Percentiles rank a stretch among this genome's conserved stretches.
Conservation (phyloP, 2,329 filamentous ascomycete species). For the Neoascochyta sp. region DNA sequence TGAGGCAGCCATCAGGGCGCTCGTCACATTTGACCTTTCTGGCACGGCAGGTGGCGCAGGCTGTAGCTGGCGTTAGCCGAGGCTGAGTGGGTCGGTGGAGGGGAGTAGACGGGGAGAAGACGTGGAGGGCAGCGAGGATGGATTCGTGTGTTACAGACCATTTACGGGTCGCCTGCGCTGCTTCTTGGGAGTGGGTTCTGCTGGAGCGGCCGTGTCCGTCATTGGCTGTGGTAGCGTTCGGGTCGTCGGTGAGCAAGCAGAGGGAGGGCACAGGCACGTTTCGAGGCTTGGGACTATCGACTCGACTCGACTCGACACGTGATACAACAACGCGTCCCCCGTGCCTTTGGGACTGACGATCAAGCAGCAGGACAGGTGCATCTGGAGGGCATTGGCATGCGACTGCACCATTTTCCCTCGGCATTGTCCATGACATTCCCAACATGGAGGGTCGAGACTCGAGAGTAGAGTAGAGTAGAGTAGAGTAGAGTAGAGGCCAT, state of each 20-base stretch:
- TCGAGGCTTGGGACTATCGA: too few relatives aligned
- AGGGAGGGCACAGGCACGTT: too few relatives aligned
- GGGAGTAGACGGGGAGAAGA: conserved; percentile 1
- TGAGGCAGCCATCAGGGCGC: conserved; percentile 28
- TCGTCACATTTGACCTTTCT: conserved; percentile 33
- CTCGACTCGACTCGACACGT: too few relatives aligned
- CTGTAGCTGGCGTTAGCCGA: conserved; percentile 10
- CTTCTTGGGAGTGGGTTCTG: conserved; percentile 16
- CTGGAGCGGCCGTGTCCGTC: conserved; percentile 5
- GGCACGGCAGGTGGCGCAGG: conserved; percentile 19
- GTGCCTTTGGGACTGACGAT: too few relatives aligned
- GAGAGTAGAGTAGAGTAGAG: too few relatives aligned
- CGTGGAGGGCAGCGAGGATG: background rate
- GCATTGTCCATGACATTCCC: too few relatives aligned
- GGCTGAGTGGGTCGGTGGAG: background rate
- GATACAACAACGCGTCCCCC: too few relatives aligned
- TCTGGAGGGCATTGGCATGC: too few relatives aligned
- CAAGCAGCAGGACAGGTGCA: too few relatives aligned
- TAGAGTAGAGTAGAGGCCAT: too few relatives aligned
- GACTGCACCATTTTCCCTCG: too few relatives aligned
- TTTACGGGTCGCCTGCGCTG: conserved; percentile 26
- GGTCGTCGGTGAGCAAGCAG: conserved; percentile 8
- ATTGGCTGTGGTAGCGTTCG: conserved; percentile 11
- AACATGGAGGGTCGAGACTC: too few relatives aligned
- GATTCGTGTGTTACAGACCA: conserved; percentile 14